These are phyloP conservation scores for Aspergillus tamarii DNA, from an alignment of 2,329 filamentous ascomycete species.

Conservation along the genomic window DNA sequence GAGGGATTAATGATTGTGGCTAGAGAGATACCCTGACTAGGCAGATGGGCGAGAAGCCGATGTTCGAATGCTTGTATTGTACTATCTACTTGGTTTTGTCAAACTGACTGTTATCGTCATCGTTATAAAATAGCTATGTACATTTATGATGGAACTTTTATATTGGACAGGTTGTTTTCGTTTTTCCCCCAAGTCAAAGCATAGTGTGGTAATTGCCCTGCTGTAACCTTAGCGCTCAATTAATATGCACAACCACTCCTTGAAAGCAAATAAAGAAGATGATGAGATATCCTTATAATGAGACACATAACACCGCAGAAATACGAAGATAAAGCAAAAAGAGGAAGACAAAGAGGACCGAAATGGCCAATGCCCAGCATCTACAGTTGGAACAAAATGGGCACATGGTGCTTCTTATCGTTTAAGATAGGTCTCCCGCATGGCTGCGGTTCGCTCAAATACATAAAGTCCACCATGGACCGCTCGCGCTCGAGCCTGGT, in stretches of 20 bases:
- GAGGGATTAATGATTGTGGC: conserved; percentile 57
- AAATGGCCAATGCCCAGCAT: background rate
- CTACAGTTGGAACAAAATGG: background rate
- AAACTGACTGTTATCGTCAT: conserved; percentile 13
- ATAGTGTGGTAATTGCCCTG: background rate
- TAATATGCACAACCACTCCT: conserved; percentile 1
- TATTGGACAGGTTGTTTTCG: background rate
- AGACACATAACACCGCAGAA: background rate
- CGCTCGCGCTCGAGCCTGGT: conserved; percentile 11
- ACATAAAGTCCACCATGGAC: conserved; percentile 11
- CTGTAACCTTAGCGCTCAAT: conserved; percentile 2
- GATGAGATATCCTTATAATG: background rate
- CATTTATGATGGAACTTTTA: conserved; percentile 19
- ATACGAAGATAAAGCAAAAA: background rate
- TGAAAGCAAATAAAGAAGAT: background rate
- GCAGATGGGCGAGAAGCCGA: background rate
- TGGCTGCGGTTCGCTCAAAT: conserved; percentile 9
- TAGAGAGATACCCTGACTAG: conserved; percentile 1
- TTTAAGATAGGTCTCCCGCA: conserved; percentile 10
- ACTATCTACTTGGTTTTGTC: conserved; percentile 11
- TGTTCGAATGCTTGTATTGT: conserved; percentile 11
- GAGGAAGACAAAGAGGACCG: background rate
- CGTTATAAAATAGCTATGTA: conserved; percentile 20
- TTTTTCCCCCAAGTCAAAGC: background rate
- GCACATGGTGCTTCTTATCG: background rate